Percentiles rank a stretch among this genome's conserved stretches.
Evolutionary conservation across 2,329 filamentous ascomycete genomes (phyloP).

Genomic region (Paramyrothecium sp.): DNA sequence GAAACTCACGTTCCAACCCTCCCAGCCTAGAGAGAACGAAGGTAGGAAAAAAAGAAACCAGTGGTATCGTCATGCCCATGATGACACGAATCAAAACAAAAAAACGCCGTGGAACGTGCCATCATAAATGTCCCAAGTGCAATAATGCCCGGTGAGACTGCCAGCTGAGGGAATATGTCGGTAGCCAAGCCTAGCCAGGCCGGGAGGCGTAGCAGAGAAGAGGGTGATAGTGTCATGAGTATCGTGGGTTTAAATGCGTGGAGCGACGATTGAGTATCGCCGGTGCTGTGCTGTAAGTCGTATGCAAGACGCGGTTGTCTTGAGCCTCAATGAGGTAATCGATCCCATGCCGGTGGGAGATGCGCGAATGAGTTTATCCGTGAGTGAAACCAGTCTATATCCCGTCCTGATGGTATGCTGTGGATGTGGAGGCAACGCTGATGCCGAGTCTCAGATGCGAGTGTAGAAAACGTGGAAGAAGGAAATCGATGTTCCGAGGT

Average conservation of each 20-base stretch:
- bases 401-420: neutral
- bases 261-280: too few species aligned
- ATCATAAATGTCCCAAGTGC: neutral
- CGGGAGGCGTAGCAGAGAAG: too few species aligned
- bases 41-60: neutral
- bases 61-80: neutral
- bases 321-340: neutral
- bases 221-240: too few species aligned
- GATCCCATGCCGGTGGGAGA: neutral
- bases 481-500: neutral
- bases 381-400: neutral
- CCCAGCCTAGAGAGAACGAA: slow-evolving; percentile 3
- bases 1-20: slow-evolving; percentile 2
- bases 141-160: too few species aligned
- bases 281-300: neutral
- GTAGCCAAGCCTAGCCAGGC: too few species aligned
- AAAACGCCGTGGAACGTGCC: neutral
- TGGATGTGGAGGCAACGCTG: neutral
- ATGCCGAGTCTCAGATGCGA: neutral
- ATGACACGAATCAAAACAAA: neutral
- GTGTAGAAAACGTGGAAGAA: neutral
- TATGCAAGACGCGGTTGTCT: neutral
- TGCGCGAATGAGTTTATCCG: neutral
- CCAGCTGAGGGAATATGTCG: too few species aligned
- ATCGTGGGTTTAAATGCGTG: too few species aligned